Evolutionary conservation across 352 stramenopile species (phyloP).

Genomic region (Bremia lactucae): DNA sequence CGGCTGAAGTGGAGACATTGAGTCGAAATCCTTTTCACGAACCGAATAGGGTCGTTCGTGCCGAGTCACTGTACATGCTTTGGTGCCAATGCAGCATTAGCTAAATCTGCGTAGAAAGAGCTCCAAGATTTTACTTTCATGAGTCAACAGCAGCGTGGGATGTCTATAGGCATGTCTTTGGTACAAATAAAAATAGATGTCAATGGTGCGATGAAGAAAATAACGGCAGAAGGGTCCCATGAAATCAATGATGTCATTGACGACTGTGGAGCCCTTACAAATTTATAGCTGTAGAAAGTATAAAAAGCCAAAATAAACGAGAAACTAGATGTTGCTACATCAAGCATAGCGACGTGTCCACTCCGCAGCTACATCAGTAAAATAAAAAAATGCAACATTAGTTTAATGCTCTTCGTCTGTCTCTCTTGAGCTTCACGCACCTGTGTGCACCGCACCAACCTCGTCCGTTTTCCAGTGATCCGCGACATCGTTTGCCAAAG

Average conservation of each 20-base stretch:
- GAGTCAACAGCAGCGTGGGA: not conserved
- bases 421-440: conserved; percentile 12
- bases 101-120: conserved; percentile 12
- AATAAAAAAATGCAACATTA: too few relatives aligned
- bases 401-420: too few relatives aligned
- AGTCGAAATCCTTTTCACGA: conserved; percentile 32
- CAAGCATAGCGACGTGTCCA: conserved; percentile 63
- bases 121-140: not conserved
- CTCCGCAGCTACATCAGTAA: conserved; percentile 48
- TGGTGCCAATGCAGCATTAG: conserved; percentile 55
- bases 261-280: too few relatives aligned
- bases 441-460: conserved; percentile 80
- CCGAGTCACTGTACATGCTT: conserved; percentile 23
- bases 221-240: too few relatives aligned
- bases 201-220: too few relatives aligned
- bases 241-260: too few relatives aligned
- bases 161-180: too few relatives aligned
- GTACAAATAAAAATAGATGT: too few relatives aligned
- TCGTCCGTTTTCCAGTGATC: conserved; percentile 97
- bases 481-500: conserved; percentile 94
- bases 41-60: not conserved
- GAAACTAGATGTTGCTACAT: too few relatives aligned
- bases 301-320: too few relatives aligned
- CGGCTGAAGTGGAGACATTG: conserved; percentile 13
- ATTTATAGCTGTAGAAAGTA: too few relatives aligned